Conservation (phyloP, 306 rosid species). For the Acacia melanoxylon region DNA sequence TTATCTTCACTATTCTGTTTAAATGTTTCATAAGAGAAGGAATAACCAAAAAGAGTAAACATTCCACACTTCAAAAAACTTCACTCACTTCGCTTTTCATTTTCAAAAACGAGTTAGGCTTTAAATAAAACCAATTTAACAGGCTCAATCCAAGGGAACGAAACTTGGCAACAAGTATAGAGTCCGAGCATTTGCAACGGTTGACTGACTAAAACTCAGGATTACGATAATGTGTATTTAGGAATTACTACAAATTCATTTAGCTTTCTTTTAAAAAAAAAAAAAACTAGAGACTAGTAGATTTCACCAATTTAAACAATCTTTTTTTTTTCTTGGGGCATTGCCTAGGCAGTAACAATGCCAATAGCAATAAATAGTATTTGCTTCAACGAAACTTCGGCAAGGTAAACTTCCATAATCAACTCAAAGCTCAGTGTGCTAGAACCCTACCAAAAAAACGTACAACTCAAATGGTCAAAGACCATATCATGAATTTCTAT, state of each 20-base stretch:
- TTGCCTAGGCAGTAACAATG: neutral
- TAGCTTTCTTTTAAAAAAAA: neutral
- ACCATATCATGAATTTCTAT: conserved; percentile 16
- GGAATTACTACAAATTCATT: too few species aligned
- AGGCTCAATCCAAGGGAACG: too few species aligned
- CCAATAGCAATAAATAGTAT: neutral
- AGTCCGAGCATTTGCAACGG: too few species aligned
- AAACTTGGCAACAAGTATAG: neutral
- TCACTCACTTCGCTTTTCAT: too few species aligned
- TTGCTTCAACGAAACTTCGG: neutral
- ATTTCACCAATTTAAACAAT: neutral
- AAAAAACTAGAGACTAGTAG: neutral
- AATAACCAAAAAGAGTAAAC: too few species aligned
- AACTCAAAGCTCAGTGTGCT: neutral
- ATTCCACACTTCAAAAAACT: too few species aligned
- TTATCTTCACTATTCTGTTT: too few species aligned
- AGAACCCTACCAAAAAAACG: neutral
- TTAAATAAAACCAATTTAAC: too few species aligned
- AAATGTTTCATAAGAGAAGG: too few species aligned
- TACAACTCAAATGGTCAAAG: conserved; percentile 12
- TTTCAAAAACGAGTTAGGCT: too few species aligned
- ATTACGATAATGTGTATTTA: too few species aligned
- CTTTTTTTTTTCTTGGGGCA: neutral
- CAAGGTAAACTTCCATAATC: neutral
- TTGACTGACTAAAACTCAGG: neutral